These are phyloP conservation scores for Dacryopinax primogenitus DNA, from an alignment of 768 basidiomycete genomes.

Conservation along the genomic window DNA sequence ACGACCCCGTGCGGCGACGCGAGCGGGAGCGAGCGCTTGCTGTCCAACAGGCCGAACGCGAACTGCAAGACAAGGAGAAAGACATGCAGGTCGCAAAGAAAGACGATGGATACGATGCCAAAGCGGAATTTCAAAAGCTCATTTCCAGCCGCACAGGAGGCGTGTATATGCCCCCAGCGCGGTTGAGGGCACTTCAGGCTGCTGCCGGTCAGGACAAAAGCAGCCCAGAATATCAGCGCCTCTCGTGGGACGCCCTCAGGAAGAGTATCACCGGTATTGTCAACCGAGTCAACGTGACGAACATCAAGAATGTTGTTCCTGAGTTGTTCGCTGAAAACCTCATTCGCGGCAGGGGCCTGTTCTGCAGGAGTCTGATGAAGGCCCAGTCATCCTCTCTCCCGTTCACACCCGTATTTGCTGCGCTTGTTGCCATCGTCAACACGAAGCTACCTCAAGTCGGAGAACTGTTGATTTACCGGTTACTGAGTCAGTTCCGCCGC, in stretches of 20 bases:
- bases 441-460: slow-evolving; percentile 95
- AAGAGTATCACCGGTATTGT: slow-evolving; percentile 99
- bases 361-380: slow-evolving; percentile 92
- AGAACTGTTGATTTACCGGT: slow-evolving; percentile 72
- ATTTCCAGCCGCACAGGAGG: slow-evolving; percentile 66
- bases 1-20: slow-evolving; percentile 59
- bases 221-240: slow-evolving; percentile 78
- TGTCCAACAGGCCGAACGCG: slow-evolving; percentile 51
- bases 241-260: slow-evolving; percentile 95
- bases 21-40: slow-evolving; percentile 73
- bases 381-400: slow-evolving; percentile 94
- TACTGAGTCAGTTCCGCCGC: slow-evolving; percentile 89
- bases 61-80: slow-evolving; percentile 46
- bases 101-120: slow-evolving; percentile 46
- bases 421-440: slow-evolving; percentile 87
- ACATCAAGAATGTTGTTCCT: slow-evolving; percentile 88
- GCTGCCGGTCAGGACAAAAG: slow-evolving; percentile 71
- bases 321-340: slow-evolving; percentile 91
- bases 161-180: slow-evolving; percentile 92
- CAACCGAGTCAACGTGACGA: slow-evolving; percentile 93
- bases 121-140: slow-evolving; percentile 83
- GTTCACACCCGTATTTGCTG: slow-evolving; percentile 94
- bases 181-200: slow-evolving; percentile 77
- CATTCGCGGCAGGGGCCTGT: slow-evolving; percentile 82
- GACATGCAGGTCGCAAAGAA: slow-evolving; percentile 24